Percentiles rank a stretch among this genome's conserved stretches.
Conservation (phyloP, 2,329 filamentous ascomycete genomes). For the Periconia sp. region DNA sequence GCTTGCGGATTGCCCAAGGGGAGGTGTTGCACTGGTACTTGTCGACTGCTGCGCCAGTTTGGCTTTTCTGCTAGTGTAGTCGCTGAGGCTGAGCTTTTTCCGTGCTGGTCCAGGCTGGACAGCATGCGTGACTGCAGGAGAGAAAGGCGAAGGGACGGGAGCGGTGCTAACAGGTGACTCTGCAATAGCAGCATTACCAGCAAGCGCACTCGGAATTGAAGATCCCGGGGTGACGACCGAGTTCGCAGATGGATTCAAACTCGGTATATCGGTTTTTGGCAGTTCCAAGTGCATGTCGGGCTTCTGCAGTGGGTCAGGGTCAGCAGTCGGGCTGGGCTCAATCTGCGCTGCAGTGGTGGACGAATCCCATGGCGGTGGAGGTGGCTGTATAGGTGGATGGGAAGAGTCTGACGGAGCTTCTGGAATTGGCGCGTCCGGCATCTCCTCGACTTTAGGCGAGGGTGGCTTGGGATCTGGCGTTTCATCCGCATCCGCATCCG, state of each 20-base stretch:
- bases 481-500: constrained; percentile 51
- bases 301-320: constrained; percentile 17
- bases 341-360: constrained; percentile 16
- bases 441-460: constrained; percentile 34
- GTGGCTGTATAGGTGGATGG: constrained; percentile 39
- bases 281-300: constrained; percentile 36
- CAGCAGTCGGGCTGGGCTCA: constrained; percentile 18
- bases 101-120: constrained; percentile 50
- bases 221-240: constrained; percentile 31
- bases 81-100: constrained; percentile 60
- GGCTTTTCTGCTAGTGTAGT: constrained; percentile 55
- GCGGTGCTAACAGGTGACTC: constrained; percentile 34
- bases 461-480: constrained; percentile 15
- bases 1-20: constrained; percentile 33
- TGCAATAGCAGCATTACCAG: constrained; percentile 25
- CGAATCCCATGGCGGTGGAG: constrained; percentile 38
- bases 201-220: constrained; percentile 22
- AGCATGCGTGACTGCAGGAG: constrained; percentile 49
- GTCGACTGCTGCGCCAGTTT: constrained; percentile 40
- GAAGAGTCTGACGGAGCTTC: constrained; percentile 28
- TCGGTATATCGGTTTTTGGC: constrained; percentile 32
- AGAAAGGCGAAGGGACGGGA: constrained; percentile 38
- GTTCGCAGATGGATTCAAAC: constrained; percentile 19
- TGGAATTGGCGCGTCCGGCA: constrained; percentile 32
- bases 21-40: constrained; percentile 27